phyloP scores from a whole-genome alignment of 495 filamentous ascomycete genomes.

The Monascus purpureus region DNA sequence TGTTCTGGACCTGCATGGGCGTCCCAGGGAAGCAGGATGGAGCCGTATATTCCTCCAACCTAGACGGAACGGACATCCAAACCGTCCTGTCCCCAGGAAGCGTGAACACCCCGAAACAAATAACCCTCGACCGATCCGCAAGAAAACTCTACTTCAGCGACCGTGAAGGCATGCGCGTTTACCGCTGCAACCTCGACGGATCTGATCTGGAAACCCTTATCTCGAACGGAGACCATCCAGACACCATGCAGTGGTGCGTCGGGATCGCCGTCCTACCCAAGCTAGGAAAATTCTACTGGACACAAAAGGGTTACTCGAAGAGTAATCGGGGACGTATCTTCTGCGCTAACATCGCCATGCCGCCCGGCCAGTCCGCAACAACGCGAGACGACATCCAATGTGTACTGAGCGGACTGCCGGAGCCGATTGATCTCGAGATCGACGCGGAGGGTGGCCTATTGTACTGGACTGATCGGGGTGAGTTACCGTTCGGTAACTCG shows the following conservation, averaged over 20 bases:
- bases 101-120: conserved; percentile 42
- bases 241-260: conserved; percentile 37
- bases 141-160: conserved; percentile 37
- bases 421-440: conserved; percentile 41
- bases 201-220: conserved; percentile 26
- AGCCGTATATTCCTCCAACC: conserved; percentile 21
- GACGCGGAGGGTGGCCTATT: conserved; percentile 22
- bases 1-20: conserved; percentile 43
- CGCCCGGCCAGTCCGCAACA: conserved; percentile 11
- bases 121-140: conserved; percentile 17
- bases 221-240: conserved; percentile 17
- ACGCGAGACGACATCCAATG: conserved; percentile 27
- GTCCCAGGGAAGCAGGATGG: conserved; percentile 25
- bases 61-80: conserved; percentile 28
- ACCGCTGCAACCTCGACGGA: conserved; percentile 33
- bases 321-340: conserved; percentile 31
- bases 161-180: conserved; percentile 37
- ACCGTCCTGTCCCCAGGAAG: conserved; percentile 21
- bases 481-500: conserved; percentile 25
- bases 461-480: conserved; percentile 45
- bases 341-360: conserved; percentile 25
- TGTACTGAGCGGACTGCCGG: conserved; percentile 28
- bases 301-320: conserved; percentile 41
- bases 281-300: conserved; percentile 37
- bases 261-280: conserved; percentile 29